phyloP scores from a whole-genome alignment of 1,284 basidiomycete species.

The Dichomitus squalens region DNA sequence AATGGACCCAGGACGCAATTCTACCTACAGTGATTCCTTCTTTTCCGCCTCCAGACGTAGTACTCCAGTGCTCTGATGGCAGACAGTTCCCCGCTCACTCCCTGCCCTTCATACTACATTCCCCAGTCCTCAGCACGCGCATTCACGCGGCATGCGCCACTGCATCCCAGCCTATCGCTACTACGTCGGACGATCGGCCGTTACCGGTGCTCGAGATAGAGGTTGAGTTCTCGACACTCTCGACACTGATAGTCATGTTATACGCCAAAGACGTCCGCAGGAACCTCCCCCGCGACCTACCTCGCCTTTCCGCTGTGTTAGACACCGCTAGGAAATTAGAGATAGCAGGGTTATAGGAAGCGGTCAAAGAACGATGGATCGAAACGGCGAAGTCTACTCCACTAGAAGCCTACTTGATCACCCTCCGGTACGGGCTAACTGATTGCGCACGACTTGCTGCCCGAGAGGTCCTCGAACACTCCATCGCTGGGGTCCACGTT shows the following conservation, averaged over 20 bases:
- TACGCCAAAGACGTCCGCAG: too few species aligned
- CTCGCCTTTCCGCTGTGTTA: background rate
- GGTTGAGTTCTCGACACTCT: too few species aligned
- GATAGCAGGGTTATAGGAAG: background rate
- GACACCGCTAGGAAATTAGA: background rate
- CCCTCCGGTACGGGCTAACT: background rate
- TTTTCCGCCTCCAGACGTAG: conserved; percentile 34
- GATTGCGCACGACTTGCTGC: background rate
- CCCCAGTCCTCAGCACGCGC: background rate
- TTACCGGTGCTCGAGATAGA: too few species aligned
- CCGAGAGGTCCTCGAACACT: background rate
- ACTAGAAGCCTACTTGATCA: background rate
- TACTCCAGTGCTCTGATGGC: conserved; percentile 49
- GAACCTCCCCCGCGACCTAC: background rate
- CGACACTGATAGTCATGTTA: too few species aligned
- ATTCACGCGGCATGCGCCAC: background rate
- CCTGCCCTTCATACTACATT: background rate
- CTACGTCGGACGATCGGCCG: too few species aligned
- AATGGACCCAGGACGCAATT: too few species aligned
- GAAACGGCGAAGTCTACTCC: background rate
- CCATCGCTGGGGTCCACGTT: background rate
- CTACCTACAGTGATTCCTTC: too few species aligned
- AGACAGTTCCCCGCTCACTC: conserved; percentile 42
- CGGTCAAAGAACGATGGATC: background rate
- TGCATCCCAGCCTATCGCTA: background rate